Percentiles rank a stretch among this genome's conserved stretches.
phyloP scores from a whole-genome alignment of 2,329 filamentous ascomycete genomes.

The Cladosporium sp. region DNA sequence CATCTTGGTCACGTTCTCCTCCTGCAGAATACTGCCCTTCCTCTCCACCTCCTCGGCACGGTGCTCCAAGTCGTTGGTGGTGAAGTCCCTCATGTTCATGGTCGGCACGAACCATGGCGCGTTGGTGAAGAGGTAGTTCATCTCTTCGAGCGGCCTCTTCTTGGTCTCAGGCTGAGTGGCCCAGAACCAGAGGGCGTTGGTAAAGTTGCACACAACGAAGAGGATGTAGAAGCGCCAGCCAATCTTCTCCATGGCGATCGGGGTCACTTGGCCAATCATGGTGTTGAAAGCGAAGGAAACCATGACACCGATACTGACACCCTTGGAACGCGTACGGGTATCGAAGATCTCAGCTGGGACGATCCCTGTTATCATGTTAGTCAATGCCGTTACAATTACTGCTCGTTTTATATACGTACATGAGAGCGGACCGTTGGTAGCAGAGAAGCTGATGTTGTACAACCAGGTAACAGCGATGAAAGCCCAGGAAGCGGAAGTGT shows the following conservation, averaged over 20 bases:
- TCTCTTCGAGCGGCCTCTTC: constrained; percentile 67
- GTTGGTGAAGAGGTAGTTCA: constrained; percentile 64
- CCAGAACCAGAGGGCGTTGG: constrained; percentile 69
- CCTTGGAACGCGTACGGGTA: constrained; percentile 72
- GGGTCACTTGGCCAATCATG: constrained; percentile 71
- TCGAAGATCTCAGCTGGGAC: constrained; percentile 60
- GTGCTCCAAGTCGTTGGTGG: constrained; percentile 58
- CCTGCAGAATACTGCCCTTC: constrained; percentile 46
- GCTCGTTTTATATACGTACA: constrained; percentile 36
- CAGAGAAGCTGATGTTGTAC: constrained; percentile 76
- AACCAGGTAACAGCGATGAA: constrained; percentile 79
- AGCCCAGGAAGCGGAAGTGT: constrained; percentile 62
- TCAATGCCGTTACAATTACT: not conserved
- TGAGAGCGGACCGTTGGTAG: constrained; percentile 69
- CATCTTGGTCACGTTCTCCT: not conserved
- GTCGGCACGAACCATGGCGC: constrained; percentile 57
- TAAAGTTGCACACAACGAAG: constrained; percentile 70
- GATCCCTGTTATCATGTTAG: constrained; percentile 16
- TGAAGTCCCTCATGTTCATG: constrained; percentile 56
- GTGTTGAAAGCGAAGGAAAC: constrained; percentile 71
- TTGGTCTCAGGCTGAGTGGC: constrained; percentile 67
- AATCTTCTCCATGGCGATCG: constrained; percentile 60
- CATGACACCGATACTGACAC: constrained; percentile 75
- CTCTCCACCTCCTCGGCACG: constrained; percentile 59
- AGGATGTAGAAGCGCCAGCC: constrained; percentile 61